Conservation (phyloP, 805 yeast genomes). For the Zygotorulaspora florentina region DNA sequence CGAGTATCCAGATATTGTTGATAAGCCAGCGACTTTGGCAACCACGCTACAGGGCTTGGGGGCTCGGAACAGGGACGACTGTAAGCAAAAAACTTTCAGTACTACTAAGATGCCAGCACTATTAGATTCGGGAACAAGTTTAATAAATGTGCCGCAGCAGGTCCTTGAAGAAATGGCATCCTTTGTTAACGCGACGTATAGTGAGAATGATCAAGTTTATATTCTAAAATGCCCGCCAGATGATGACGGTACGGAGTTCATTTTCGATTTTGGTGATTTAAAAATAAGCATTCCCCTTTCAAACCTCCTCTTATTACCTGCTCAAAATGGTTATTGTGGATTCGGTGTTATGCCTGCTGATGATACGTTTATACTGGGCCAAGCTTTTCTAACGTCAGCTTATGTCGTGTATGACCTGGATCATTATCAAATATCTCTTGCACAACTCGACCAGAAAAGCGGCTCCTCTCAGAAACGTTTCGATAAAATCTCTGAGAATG, state of each 20-base stretch:
- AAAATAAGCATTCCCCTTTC: constrained; percentile 45
- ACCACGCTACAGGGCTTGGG: constrained; percentile 44
- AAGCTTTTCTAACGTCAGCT: constrained; percentile 51
- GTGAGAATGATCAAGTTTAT: constrained; percentile 38
- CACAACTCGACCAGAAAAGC: constrained; percentile 40
- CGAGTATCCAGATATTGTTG: constrained; percentile 27
- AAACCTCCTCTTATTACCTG: constrained; percentile 20
- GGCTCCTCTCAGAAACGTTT: constrained; percentile 31
- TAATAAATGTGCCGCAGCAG: constrained; percentile 42
- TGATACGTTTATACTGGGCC: constrained; percentile 48
- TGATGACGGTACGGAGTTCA: constrained; percentile 18
- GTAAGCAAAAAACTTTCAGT: constrained; percentile 20
- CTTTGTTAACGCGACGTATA: constrained; percentile 37
- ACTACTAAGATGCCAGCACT: constrained; percentile 37
- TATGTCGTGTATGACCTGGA: constrained; percentile 59
- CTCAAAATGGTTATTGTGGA: constrained; percentile 38
- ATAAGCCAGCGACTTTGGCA: constrained; percentile 41
- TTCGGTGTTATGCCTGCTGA: constrained; percentile 38
- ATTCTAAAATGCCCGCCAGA: constrained; percentile 39
- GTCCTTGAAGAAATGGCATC: constrained; percentile 32
- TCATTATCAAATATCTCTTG: constrained; percentile 43
- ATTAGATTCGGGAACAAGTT: constrained; percentile 58
- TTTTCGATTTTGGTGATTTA: constrained; percentile 57
- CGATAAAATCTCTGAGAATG: constrained; percentile 39
- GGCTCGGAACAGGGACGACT: constrained; percentile 19